Evolutionary conservation across 2,329 filamentous ascomycete species (phyloP).

Genomic region (Talaromyces sp.): DNA sequence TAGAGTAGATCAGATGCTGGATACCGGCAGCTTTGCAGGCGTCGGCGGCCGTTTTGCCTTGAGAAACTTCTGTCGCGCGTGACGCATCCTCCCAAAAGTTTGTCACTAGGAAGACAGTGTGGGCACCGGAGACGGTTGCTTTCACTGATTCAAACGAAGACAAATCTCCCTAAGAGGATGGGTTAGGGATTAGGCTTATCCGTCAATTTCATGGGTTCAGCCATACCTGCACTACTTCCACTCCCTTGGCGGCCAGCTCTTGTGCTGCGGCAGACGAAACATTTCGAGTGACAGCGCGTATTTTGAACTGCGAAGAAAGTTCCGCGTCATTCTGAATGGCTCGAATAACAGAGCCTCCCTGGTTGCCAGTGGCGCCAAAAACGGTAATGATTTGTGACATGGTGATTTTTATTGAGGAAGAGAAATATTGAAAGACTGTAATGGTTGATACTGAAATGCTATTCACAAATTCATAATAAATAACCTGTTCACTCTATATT

Average conservation of each 20-base stretch:
- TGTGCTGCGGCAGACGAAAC: slow-evolving; percentile 40
- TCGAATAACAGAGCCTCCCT: slow-evolving; percentile 54
- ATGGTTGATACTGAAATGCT: neutral
- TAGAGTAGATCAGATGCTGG: slow-evolving; percentile 28
- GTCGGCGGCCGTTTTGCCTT: slow-evolving; percentile 24
- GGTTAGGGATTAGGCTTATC: neutral
- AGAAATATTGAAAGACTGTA: neutral
- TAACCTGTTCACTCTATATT: neutral
- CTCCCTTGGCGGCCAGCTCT: slow-evolving; percentile 41
- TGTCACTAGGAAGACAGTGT: slow-evolving; percentile 50
- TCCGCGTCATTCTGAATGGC: slow-evolving; percentile 38
- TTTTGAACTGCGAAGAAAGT: slow-evolving; percentile 43
- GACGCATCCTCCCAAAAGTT: slow-evolving; percentile 26
- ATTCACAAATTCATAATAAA: neutral
- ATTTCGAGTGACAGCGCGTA: slow-evolving; percentile 55
- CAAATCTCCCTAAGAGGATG: slow-evolving; percentile 45
- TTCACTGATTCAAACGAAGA: slow-evolving; percentile 41
- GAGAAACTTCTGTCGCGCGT: slow-evolving; percentile 24
- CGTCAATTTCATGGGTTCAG: neutral
- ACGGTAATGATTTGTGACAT: slow-evolving; percentile 41
- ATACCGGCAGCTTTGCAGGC: slow-evolving; percentile 22
- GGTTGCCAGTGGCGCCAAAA: slow-evolving; percentile 56
- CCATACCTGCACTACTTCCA: slow-evolving; percentile 45
- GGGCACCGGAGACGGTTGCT: slow-evolving; percentile 41
- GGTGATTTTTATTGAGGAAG: neutral